Conservation (phyloP, 2,329 filamentous ascomycete species). For the Botrytis deweyae region DNA sequence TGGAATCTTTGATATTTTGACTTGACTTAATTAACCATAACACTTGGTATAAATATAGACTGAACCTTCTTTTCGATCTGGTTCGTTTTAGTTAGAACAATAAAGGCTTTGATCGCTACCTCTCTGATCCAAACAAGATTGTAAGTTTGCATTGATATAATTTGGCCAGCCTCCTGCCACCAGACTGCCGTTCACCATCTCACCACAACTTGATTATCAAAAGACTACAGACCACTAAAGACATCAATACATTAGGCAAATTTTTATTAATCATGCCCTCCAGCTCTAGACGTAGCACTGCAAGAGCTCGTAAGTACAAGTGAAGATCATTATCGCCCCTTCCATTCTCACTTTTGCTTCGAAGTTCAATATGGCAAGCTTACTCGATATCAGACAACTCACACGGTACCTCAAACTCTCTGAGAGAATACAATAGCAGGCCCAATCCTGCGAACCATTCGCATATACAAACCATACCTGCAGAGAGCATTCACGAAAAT, state of each 20-base stretch:
- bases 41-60: not conserved
- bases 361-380: constrained; percentile 9
- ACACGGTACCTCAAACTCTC: not conserved
- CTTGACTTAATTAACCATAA: not conserved
- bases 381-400: constrained; percentile 17
- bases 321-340: constrained; percentile 12
- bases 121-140: not conserved
- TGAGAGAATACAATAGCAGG: constrained; percentile 14
- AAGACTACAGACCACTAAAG: not conserved
- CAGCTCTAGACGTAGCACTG: constrained; percentile 1
- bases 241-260: not conserved
- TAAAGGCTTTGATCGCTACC: not conserved
- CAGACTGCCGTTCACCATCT: not conserved
- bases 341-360: constrained; percentile 17
- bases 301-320: constrained; percentile 15
- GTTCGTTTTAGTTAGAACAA: not conserved
- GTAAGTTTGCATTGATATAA: constrained; percentile 4
- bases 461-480: constrained; percentile 19
- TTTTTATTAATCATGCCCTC: not conserved
- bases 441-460: constrained; percentile 11
- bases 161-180: not conserved
- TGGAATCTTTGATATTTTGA: not conserved
- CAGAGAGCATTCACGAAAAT: not conserved
- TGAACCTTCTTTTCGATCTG: not conserved
- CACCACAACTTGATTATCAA: not conserved